Conservation (phyloP, 2,329 filamentous ascomycete genomes). For the Microcyclosporella mali region DNA sequence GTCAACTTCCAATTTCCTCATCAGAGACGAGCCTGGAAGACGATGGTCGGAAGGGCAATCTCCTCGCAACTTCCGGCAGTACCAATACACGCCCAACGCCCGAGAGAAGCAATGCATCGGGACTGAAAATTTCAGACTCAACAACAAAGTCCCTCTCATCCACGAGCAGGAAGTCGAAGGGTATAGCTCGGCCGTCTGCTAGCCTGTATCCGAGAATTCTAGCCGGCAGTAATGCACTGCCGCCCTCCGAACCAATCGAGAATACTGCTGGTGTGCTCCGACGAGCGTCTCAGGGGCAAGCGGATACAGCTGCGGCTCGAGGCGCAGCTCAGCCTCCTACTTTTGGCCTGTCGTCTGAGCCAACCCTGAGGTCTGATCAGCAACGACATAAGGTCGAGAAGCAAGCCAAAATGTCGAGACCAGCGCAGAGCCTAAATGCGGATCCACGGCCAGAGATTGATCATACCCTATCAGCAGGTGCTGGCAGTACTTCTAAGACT, state of each 20-base stretch:
- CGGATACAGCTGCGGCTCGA: too few species aligned
- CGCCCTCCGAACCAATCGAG: too few species aligned
- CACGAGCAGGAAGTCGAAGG: not conserved
- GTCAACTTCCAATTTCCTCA: not conserved
- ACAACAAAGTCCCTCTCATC: not conserved
- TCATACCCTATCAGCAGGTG: not conserved
- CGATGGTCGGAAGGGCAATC: not conserved
- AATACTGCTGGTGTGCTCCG: too few species aligned
- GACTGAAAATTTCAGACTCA: not conserved
- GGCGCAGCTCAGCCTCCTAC: too few species aligned
- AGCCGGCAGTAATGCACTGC: too few species aligned
- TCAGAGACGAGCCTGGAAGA: not conserved
- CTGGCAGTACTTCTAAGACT: not conserved
- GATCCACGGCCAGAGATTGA: not conserved
- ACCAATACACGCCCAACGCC: not conserved
- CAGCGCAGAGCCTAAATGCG: not conserved
- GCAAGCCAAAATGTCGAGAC: not conserved
- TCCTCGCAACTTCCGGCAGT: not conserved
- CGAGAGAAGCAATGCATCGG: too few species aligned
- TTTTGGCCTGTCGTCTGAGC: too few species aligned
- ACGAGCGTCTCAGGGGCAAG: too few species aligned
- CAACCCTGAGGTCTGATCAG: not conserved
- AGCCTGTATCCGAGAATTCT: too few species aligned
- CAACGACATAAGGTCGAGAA: not conserved
- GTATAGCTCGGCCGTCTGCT: too few species aligned